Evolutionary conservation across 305 asterid species (phyloP), one percentile per base, ranked within the genome.

Genomic region (Solanum chacoense): DNA sequence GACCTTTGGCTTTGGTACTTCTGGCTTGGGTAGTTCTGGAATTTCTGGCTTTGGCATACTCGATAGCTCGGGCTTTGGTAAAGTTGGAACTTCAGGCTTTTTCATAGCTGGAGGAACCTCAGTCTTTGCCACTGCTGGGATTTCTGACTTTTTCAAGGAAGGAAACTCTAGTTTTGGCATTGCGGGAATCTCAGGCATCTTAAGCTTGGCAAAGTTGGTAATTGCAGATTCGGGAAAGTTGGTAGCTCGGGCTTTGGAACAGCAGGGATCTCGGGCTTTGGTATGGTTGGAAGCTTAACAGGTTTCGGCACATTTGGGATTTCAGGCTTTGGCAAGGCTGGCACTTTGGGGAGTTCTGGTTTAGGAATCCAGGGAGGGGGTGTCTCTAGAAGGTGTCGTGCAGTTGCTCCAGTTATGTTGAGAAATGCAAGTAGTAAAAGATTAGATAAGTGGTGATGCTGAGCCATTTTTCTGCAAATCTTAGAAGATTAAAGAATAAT

Each of bases 161-260:
- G 92, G 94, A 3, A 87, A 4, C 87, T 91, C 90, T 2, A 88
- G 86, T 40, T 92, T 89, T 42, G 94, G 92, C 28, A 92, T 26
- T 20, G 85, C 80, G 10, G 89, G 89, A 13, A 89, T 20, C 38
- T 89, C 87, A 32, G 55, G 85, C 5, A 89, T 18, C 78, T 87
- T 59, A 2, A 63, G 91, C 38, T 87, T 26, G 88, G 81, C 12
- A 86, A 26, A 37, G 29, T 7, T 73, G 91, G 29, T n/a, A 40
- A 5, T 1, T 79, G 42, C 0, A 86, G 86, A 13, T 69, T 74
- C 0, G 59, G 72, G 7, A 32, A 1, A 18, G 10, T 4, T 8
- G 88, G 83, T 11, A 87, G 0, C 16, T 79, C 85, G 0, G 63
- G 81, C 63, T 69, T 83, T 3, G 88, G 38, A 4, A 24, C 0